Evolutionary conservation across 1,284 basidiomycete genomes (phyloP).

Genomic region (Sporisorium sorghi): DNA sequence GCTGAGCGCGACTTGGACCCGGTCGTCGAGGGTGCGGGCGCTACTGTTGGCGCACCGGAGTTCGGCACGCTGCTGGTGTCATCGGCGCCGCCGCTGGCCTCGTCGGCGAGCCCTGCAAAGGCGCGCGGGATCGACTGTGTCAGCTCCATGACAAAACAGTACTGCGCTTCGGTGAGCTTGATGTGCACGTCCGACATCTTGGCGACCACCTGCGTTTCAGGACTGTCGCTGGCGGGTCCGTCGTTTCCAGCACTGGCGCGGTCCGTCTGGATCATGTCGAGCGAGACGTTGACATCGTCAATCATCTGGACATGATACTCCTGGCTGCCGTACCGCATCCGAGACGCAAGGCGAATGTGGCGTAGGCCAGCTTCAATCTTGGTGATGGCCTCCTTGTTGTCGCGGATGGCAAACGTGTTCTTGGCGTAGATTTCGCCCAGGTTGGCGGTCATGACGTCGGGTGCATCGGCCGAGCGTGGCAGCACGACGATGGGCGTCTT

Average conservation of each 20-base stretch:
- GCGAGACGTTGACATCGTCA: slow-evolving; percentile 86
- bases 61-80: slow-evolving; percentile 22
- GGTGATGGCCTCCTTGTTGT: slow-evolving; percentile 60
- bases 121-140: slow-evolving; percentile 81
- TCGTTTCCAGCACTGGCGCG: slow-evolving; percentile 16
- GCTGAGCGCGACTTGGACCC: slow-evolving; percentile 19
- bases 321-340: slow-evolving; percentile 53
- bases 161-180: slow-evolving; percentile 90
- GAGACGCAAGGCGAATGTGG: slow-evolving; percentile 79
- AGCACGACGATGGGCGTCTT: slow-evolving; percentile 94
- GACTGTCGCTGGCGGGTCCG: slow-evolving; percentile 67
- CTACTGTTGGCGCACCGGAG: slow-evolving; percentile 34
- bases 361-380: slow-evolving; percentile 81
- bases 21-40: slow-evolving; percentile 2
- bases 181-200: slow-evolving; percentile 90
- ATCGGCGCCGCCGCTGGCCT: slow-evolving; percentile 63
- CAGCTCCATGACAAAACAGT: slow-evolving; percentile 80
- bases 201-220: slow-evolving; percentile 72
- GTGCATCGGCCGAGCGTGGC: slow-evolving; percentile 79
- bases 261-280: slow-evolving; percentile 77
- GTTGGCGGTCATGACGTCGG: slow-evolving; percentile 81
- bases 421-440: slow-evolving; percentile 89
- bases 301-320: slow-evolving; percentile 78
- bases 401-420: slow-evolving; percentile 77
- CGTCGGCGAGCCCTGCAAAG: slow-evolving; percentile 66